A percentile compares a stretch with the other conserved stretches of the same genome.
Evolutionary conservation across 2,329 filamentous ascomycete species (phyloP).

Genomic region (Colletotrichum scovillei): DNA sequence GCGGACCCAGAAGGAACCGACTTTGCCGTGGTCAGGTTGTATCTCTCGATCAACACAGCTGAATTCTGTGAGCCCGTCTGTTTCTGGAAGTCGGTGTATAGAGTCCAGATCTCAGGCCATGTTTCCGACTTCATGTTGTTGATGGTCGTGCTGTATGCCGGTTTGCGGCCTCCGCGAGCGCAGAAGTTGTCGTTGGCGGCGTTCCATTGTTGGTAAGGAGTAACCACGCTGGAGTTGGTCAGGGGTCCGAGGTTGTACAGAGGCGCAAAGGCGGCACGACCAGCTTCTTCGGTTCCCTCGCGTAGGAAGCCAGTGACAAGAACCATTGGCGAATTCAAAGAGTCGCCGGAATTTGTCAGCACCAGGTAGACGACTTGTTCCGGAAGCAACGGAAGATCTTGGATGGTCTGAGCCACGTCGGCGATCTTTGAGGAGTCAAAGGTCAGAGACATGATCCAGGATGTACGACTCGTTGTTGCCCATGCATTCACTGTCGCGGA

Average conservation of each 20-base stretch:
- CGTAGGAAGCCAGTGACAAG: slow-evolving; percentile 44
- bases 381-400: slow-evolving; percentile 48
- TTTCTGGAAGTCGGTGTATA: slow-evolving; percentile 47
- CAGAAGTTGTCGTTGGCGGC: slow-evolving; percentile 50
- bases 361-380: slow-evolving; percentile 49
- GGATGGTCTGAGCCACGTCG: slow-evolving; percentile 47
- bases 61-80: slow-evolving; percentile 46
- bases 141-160: slow-evolving; percentile 48
- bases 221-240: slow-evolving; percentile 41
- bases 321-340: slow-evolving; percentile 39
- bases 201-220: slow-evolving; percentile 53
- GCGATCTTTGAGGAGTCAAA: slow-evolving; percentile 42
- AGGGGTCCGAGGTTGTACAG: slow-evolving; percentile 47
- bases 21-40: slow-evolving; percentile 46
- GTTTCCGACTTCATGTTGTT: slow-evolving; percentile 45
- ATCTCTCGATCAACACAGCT: slow-evolving; percentile 49
- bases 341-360: slow-evolving; percentile 39
- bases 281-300: slow-evolving; percentile 46
- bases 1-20: slow-evolving; percentile 34
- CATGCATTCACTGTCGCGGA: slow-evolving; percentile 55
- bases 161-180: slow-evolving; percentile 50
- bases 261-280: slow-evolving; percentile 46
- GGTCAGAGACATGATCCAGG: slow-evolving; percentile 41
- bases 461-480: slow-evolving; percentile 37
- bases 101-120: slow-evolving; percentile 52